Base-by-base conservation (phyloP, 1,139 yeast species). In the Kodamaea anthophila region DNA sequence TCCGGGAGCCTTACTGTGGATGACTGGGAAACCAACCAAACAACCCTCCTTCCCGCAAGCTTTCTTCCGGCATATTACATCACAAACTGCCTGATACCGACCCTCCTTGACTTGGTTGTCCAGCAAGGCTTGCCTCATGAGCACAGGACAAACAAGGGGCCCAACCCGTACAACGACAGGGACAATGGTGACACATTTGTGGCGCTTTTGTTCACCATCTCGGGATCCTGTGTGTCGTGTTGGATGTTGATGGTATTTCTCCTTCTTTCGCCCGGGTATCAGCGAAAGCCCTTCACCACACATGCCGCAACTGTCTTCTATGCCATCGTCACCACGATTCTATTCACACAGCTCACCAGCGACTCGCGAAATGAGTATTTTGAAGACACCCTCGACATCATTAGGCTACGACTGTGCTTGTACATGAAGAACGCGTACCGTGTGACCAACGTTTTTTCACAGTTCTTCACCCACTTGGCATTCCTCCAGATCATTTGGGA, bases 211-310 rank as follows among this genome's bases (percentile, higher is more conserved):
- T 65, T 62, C 47, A 58, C 62, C 15, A 46, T 62, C 11, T 55
- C 64, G 36, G 72, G 69, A 3, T 47, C 60, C 15, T 65, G 70
- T 41, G 57, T 55, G 12, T 57, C 71, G 3, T 52, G 68, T 21
- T 74, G 81, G 81, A 68, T 74, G 74, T 54, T 75, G 21, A 49
- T 73, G 27, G 41, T 72, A 14, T 44, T 74, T 30, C 51, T 72
- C 23, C 49, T 60, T 29, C 46, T 75, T 21, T 63, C 74, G 12
- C 68, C 75, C 1, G 32, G 39, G 9, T 46, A 47, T 31, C 69
- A 67, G 39, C 60, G 67, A 10, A 70, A 74, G 34, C 78, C 81
- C 1, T 39, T 58, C 26, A 44, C 65, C 19, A 53, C 75, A 10
- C 67, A 66, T 29, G 26, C 68, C 9, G 64, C 76, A 4, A 70